These are phyloP conservation scores for Ajuga chamaepitys DNA, from an alignment of 257 asterid genomes.

Conservation along the genomic window DNA sequence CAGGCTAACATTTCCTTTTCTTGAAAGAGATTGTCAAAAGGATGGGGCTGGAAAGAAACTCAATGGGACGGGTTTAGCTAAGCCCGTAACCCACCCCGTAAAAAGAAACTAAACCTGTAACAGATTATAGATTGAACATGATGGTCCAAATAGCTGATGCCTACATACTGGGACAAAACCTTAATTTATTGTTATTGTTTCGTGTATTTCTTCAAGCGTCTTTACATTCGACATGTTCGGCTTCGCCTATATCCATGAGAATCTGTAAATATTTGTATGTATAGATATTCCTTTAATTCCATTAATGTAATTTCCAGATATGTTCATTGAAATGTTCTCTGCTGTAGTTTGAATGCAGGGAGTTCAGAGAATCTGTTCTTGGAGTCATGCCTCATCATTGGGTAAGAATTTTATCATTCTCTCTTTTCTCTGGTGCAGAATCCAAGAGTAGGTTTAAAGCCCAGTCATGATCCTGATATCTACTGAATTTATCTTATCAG, in stretches of 20 bases:
- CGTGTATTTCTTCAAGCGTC: neutral
- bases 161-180: neutral
- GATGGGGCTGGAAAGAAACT: neutral
- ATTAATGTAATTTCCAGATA: neutral
- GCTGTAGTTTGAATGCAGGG: constrained; percentile 91
- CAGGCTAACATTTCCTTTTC: neutral
- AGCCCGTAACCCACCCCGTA: too few relatives aligned
- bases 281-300: neutral
- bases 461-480: constrained; percentile 11
- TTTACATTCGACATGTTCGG: neutral
- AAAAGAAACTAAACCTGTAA: too few relatives aligned
- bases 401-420: constrained; percentile 42
- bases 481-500: constrained; percentile 35
- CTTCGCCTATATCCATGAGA: constrained; percentile 3
- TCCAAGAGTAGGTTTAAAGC: constrained; percentile 4
- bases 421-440: neutral
- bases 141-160: neutral
- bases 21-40: constrained; percentile 2
- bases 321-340: constrained; percentile 25
- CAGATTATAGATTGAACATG: neutral
- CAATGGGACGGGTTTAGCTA: too few relatives aligned
- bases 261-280: neutral
- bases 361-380: constrained; percentile 91
- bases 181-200: neutral
- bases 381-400: constrained; percentile 97